Evolutionary conservation across 2,329 filamentous ascomycete genomes (phyloP).

Genomic region (Talaromyces sp.): DNA sequence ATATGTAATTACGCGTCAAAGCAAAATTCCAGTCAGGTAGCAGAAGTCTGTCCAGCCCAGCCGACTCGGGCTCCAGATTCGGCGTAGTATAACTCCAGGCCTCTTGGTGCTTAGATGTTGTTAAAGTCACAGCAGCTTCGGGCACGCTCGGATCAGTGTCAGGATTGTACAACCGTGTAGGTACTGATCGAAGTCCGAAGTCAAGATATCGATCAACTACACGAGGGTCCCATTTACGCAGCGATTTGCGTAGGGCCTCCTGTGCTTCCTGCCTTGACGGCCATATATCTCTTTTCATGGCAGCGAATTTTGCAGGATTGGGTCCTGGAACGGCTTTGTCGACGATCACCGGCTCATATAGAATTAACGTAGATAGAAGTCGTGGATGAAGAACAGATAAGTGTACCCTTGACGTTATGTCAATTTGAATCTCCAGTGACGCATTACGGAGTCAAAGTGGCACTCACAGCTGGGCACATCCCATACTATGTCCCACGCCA

Average conservation of each 20-base stretch:
- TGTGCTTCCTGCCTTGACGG: neutral
- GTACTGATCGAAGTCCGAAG: slow-evolving; percentile 18
- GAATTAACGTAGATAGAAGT: neutral
- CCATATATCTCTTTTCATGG: neutral
- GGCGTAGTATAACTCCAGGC: slow-evolving; percentile 2
- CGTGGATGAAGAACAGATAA: slow-evolving; percentile 7
- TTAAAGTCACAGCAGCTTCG: slow-evolving; percentile 20
- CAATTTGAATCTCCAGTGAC: too few relatives aligned
- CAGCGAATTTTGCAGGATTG: neutral
- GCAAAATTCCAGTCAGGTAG: slow-evolving; percentile 16
- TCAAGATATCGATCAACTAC: slow-evolving; percentile 14
- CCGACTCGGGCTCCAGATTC: neutral
- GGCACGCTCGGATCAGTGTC: slow-evolving; percentile 13
- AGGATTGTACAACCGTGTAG: slow-evolving; percentile 19
- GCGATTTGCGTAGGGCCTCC: slow-evolving; percentile 14
- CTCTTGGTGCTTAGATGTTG: slow-evolving; percentile 18
- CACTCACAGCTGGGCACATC: slow-evolving; percentile 59
- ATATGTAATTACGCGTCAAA: slow-evolving; percentile 13
- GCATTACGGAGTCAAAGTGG: neutral
- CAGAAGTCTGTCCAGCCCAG: slow-evolving; percentile 1
- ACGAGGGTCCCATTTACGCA: slow-evolving; percentile 20
- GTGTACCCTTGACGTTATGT: neutral
- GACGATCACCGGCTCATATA: slow-evolving; percentile 6
- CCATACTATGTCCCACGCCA: slow-evolving; percentile 82
- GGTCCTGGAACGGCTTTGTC: neutral